Evolutionary conservation across 2,329 filamentous ascomycete species (phyloP).

Genomic region (Diaporthe helianthi): DNA sequence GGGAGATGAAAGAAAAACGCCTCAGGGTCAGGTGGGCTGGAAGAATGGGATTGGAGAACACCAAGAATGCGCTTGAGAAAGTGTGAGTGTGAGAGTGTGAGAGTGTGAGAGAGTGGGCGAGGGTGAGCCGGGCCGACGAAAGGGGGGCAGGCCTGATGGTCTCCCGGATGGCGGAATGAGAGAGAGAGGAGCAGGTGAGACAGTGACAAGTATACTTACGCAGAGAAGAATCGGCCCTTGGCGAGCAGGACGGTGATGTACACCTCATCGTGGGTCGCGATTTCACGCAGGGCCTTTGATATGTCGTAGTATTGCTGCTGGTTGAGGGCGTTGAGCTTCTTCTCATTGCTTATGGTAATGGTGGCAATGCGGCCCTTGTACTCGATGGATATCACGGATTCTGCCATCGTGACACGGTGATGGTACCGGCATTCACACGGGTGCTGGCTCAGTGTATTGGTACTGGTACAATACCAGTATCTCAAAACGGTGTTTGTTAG

Average conservation of each 20-base stretch:
- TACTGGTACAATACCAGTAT: slow-evolving; percentile 20
- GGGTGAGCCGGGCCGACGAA: slow-evolving; percentile 8
- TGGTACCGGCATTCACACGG: not conserved
- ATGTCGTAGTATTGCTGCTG: slow-evolving; percentile 79
- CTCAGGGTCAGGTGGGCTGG: slow-evolving; percentile 14
- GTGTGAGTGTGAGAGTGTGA: not conserved
- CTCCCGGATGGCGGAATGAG: slow-evolving; percentile 18
- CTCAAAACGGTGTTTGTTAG: not conserved
- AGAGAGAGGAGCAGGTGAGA: slow-evolving; percentile 12
- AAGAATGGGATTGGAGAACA: slow-evolving; percentile 6
- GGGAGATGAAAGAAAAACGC: not conserved
- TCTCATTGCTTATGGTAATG: slow-evolving; percentile 83
- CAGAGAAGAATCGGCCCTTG: slow-evolving; percentile 86
- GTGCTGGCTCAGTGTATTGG: not conserved
- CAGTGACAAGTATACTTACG: slow-evolving; percentile 64
- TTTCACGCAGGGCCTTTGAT: slow-evolving; percentile 74
- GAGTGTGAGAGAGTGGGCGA: slow-evolving; percentile 2
- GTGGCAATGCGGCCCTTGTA: slow-evolving; percentile 77
- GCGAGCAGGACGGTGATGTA: slow-evolving; percentile 85
- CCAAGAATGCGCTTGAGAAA: too few species aligned
- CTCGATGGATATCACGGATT: slow-evolving; percentile 62
- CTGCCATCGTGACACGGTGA: slow-evolving; percentile 43
- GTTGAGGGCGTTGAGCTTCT: slow-evolving; percentile 86
- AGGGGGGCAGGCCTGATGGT: not conserved
- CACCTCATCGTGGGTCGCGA: slow-evolving; percentile 81